A percentile compares a stretch with the other conserved stretches of the same genome.
phyloP scores from a whole-genome alignment of 2,329 filamentous ascomycete species.

The Ophiocordyceps camponoti-rufipedis region DNA sequence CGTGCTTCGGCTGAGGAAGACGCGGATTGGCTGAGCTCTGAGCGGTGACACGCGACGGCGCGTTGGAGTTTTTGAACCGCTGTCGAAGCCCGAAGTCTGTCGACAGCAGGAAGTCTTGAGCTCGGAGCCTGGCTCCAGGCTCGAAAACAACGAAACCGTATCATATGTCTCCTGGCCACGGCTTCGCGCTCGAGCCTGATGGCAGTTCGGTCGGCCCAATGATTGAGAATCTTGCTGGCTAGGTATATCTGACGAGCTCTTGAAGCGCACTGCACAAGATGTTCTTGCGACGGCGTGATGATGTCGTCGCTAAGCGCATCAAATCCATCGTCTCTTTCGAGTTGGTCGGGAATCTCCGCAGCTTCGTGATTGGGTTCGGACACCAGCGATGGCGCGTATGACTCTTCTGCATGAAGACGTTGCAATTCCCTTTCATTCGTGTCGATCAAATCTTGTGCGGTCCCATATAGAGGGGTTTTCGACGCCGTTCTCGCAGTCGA shows the following conservation, averaged over 20 bases:
- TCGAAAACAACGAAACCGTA: conserved; percentile 32
- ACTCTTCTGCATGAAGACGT: neutral
- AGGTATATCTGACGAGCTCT: conserved; percentile 49
- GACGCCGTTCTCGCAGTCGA: neutral
- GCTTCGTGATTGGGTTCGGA: neutral
- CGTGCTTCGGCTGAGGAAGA: conserved; percentile 7
- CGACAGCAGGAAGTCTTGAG: conserved; percentile 10
- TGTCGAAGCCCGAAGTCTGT: conserved; percentile 12
- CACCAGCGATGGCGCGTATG: neutral
- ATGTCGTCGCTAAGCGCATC: neutral
- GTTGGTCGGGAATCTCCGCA: no score
- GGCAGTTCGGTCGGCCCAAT: conserved; percentile 46
- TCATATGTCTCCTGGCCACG: conserved; percentile 49
- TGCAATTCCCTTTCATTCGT: neutral
- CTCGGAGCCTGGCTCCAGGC: conserved; percentile 16
- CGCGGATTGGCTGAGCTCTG: conserved; percentile 9
- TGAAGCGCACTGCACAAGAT: conserved; percentile 30
- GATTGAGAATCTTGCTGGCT: conserved; percentile 18
- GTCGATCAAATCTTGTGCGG: neutral
- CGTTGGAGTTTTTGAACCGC: conserved; percentile 16
- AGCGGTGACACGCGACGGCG: conserved; percentile 9
- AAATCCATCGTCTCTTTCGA: neutral
- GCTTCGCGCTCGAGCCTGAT: conserved; percentile 49
- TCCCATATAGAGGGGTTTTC: neutral
- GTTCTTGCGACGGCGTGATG: conserved; percentile 2